Evolutionary conservation across 2,329 filamentous ascomycete genomes (phyloP).

Genomic region (Penicillium sp.): DNA sequence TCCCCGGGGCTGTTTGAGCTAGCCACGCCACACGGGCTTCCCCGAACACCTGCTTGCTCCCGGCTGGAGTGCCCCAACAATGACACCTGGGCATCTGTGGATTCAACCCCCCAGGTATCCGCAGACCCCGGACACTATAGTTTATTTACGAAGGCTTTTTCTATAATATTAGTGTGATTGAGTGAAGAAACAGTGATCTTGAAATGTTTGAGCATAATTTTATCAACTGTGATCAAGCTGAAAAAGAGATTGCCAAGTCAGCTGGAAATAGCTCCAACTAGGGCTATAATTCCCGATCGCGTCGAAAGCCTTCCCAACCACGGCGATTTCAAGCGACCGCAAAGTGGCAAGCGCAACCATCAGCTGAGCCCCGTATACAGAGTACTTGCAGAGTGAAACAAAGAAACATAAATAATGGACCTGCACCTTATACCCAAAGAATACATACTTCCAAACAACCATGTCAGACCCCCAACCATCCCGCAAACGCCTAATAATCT

Average conservation of each 20-base stretch:
- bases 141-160: no score
- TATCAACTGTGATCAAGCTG: no score
- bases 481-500: conserved; percentile 34
- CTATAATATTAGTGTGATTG: no score
- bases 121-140: no score
- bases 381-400: neutral
- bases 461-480: conserved; percentile 4
- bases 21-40: neutral
- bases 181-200: no score
- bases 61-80: no score
- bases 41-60: neutral
- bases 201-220: no score
- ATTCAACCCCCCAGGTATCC: no score
- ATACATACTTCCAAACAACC: neutral
- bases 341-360: neutral
- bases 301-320: neutral
- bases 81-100: no score
- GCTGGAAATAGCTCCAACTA: neutral
- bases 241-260: neutral
- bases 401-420: neutral
- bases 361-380: neutral
- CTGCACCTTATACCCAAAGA: neutral
- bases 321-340: neutral
- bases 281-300: neutral
- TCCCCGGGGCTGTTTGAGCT: no score